These are phyloP conservation scores for Berkeleyomyces basicola DNA, from an alignment of 2,329 filamentous ascomycete species.

Conservation along the genomic window DNA sequence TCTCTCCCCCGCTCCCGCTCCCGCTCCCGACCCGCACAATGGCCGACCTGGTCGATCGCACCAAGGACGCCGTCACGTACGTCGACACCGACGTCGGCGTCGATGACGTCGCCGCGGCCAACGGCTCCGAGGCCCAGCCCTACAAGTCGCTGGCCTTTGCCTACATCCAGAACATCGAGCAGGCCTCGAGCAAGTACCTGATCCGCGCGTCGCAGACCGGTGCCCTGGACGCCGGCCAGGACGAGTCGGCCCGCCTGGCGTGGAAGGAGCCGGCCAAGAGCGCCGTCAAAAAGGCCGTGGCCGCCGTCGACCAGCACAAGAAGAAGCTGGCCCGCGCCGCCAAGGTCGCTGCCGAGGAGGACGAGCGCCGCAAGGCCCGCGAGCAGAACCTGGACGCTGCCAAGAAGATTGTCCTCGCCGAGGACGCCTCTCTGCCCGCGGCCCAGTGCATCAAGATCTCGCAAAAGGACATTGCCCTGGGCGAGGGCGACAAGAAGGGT, in stretches of 20 bases:
- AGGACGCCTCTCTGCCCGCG: conserved; percentile 57
- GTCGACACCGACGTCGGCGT: conserved; percentile 66
- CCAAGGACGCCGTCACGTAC: conserved; percentile 40
- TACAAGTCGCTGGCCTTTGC: conserved; percentile 71
- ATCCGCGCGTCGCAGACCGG: conserved; percentile 51
- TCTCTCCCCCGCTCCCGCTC: background rate
- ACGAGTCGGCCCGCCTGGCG: conserved; percentile 43
- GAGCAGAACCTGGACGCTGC: conserved; percentile 54
- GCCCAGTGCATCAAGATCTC: conserved; percentile 62
- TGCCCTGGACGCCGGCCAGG: conserved; percentile 42
- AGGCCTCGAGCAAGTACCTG: conserved; percentile 41
- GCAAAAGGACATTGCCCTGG: conserved; percentile 46
- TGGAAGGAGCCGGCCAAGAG: conserved; percentile 77
- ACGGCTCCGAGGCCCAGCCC: conserved; percentile 55
- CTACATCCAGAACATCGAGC: conserved; percentile 51
- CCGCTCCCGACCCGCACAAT: conserved; percentile 18
- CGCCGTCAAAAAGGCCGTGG: conserved; percentile 69
- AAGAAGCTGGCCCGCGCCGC: conserved; percentile 72
- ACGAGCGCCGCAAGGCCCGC: conserved; percentile 55
- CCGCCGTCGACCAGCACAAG: conserved; percentile 57
- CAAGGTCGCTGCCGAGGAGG: conserved; percentile 53
- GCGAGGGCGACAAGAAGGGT: conserved; percentile 43
- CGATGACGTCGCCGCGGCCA: conserved; percentile 44
- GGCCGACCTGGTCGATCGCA: conserved; percentile 34
- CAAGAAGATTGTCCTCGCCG: conserved; percentile 53